A percentile compares a stretch with the other conserved stretches of the same genome.
phyloP scores from a whole-genome alignment of 2,329 filamentous ascomycete genomes.

The Cryphonectria parasitica region DNA sequence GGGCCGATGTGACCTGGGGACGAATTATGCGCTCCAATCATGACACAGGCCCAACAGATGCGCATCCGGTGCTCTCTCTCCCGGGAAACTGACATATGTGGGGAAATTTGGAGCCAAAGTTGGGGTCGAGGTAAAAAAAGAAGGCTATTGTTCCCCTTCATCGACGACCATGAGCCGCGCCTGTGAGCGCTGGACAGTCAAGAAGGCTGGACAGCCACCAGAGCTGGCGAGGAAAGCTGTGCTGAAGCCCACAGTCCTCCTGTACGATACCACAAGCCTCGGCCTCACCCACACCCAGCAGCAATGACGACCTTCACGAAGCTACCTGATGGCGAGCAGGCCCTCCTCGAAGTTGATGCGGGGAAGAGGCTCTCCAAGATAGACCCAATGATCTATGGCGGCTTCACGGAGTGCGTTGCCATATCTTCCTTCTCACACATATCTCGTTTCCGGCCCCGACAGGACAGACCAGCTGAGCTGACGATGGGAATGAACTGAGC shows the following conservation, averaged over 20 bases:
- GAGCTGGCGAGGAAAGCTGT: neutral
- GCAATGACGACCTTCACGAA: constrained; percentile 75
- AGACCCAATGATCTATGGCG: constrained; percentile 80
- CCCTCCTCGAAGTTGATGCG: constrained; percentile 69
- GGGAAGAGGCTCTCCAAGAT: constrained; percentile 71
- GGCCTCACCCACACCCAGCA: constrained; percentile 27
- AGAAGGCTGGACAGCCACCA: constrained; percentile 18
- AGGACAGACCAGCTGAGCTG: neutral
- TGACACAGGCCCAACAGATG: constrained; percentile 6
- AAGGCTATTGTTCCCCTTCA: constrained; percentile 14
- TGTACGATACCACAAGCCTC: constrained; percentile 1
- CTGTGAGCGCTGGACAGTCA: constrained; percentile 8
- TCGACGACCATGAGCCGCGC: neutral
- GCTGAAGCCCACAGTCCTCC: neutral
- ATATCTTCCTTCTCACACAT: neutral
- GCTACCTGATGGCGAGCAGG: constrained; percentile 61
- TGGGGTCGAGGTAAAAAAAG: constrained; percentile 17
- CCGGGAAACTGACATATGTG: constrained; percentile 1
- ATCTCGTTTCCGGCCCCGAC: neutral
- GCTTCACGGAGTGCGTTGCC: constrained; percentile 74
- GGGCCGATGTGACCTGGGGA: constrained; percentile 18
- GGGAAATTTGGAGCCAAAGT: constrained; percentile 17
- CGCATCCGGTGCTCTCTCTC: constrained; percentile 8
- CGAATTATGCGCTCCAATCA: constrained; percentile 29
- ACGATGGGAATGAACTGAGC: neutral